phyloP scores from a whole-genome alignment of 2,329 filamentous ascomycete species.

The Pestalotiopsis sp. region DNA sequence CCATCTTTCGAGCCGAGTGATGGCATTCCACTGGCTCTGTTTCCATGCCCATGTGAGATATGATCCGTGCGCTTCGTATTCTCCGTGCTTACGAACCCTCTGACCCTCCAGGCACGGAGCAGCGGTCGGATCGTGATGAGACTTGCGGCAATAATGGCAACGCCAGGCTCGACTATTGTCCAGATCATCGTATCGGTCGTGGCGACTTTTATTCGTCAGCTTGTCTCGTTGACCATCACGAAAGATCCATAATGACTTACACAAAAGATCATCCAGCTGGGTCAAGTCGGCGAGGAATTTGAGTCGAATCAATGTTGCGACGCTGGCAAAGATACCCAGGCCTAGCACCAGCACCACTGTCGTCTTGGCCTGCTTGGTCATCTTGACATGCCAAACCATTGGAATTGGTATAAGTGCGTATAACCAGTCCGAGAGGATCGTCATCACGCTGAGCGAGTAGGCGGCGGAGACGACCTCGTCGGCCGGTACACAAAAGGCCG shows the following conservation, averaged over 20 bases:
- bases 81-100: slow-evolving; percentile 47
- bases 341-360: slow-evolving; percentile 53
- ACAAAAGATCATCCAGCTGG: slow-evolving; percentile 48
- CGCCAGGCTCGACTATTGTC: slow-evolving; percentile 59
- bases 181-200: slow-evolving; percentile 57
- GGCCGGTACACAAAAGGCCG: slow-evolving; percentile 44
- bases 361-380: slow-evolving; percentile 53
- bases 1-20: slow-evolving; percentile 39
- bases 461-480: slow-evolving; percentile 49
- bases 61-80: slow-evolving; percentile 32
- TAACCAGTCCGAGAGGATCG: slow-evolving; percentile 56
- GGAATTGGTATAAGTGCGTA: slow-evolving; percentile 57
- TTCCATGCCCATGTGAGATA: slow-evolving; percentile 27
- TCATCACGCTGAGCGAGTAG: slow-evolving; percentile 55
- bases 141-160: slow-evolving; percentile 57
- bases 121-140: slow-evolving; percentile 58
- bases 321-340: slow-evolving; percentile 55
- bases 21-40: slow-evolving; percentile 31
- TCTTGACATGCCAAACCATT: slow-evolving; percentile 57
- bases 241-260: slow-evolving; percentile 35
- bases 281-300: slow-evolving; percentile 49
- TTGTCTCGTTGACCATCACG: not conserved
- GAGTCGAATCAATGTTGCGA: slow-evolving; percentile 56
- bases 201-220: slow-evolving; percentile 35
- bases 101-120: slow-evolving; percentile 49